Percentiles rank a stretch among this genome's conserved stretches.
These are phyloP conservation scores for Melampsora americana DNA, from an alignment of 1,284 basidiomycete species.

Conservation along the genomic window DNA sequence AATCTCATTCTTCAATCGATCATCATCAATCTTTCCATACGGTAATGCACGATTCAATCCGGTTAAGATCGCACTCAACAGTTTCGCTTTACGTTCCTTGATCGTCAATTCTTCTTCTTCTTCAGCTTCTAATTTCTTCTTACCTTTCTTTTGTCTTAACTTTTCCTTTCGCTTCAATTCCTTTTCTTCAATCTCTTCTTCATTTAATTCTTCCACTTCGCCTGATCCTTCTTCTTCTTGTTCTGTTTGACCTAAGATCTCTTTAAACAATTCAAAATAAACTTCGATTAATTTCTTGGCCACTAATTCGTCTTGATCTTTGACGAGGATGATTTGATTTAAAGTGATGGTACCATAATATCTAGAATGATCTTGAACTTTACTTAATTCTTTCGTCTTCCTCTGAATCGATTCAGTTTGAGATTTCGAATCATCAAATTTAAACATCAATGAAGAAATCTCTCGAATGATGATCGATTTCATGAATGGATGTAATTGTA, in stretches of 20 bases:
- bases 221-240: constrained; percentile 51
- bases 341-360: constrained; percentile 92
- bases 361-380: constrained; percentile 64
- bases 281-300: constrained; percentile 80
- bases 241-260: constrained; percentile 65
- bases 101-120: constrained; percentile 63
- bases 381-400: no score
- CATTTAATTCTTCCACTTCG: constrained; percentile 52
- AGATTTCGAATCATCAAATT: constrained; percentile 53
- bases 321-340: constrained; percentile 83
- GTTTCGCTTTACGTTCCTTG: constrained; percentile 74
- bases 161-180: constrained; percentile 44
- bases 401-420: constrained; percentile 49
- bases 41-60: constrained; percentile 94
- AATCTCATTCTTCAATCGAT: constrained; percentile 53
- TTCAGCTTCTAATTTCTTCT: constrained; percentile 52
- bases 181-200: constrained; percentile 53
- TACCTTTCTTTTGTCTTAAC: not conserved
- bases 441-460: constrained; percentile 73
- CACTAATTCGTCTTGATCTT: constrained; percentile 65
- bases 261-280: constrained; percentile 93
- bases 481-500: constrained; percentile 91
- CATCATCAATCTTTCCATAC: constrained; percentile 68
- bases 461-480: constrained; percentile 86
- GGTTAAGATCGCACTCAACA: constrained; percentile 85